A percentile compares a stretch with the other conserved stretches of the same genome.
Evolutionary conservation across 106 monocot species (phyloP).

Genomic region (Dioscorea zingiberensis): DNA sequence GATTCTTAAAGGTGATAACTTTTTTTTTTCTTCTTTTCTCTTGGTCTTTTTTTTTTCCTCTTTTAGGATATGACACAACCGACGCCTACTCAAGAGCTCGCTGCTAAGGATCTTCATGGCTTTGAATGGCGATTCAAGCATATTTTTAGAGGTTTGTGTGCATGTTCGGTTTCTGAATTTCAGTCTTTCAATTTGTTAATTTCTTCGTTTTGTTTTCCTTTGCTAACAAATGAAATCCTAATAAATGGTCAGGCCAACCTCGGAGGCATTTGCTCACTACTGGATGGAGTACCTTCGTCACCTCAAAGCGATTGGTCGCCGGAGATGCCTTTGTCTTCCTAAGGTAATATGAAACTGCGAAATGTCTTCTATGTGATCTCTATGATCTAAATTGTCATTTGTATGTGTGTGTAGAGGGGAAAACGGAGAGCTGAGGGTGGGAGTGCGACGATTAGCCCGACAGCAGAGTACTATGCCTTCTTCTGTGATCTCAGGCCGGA

Average conservation of each 20-base stretch:
- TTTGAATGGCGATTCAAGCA: conserved; percentile 67
- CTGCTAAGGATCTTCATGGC: conserved; percentile 48
- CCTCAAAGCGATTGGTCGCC: conserved; percentile 57
- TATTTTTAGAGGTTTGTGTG: conserved; percentile 40
- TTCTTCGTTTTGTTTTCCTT: too few species aligned
- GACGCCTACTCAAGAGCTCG: conserved; percentile 48
- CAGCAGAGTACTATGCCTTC: conserved; percentile 52
- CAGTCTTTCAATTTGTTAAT: too few species aligned
- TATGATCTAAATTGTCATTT: too few species aligned
- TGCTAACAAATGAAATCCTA: too few species aligned
- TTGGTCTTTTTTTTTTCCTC: too few species aligned
- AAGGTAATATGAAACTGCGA: conserved; percentile 18
- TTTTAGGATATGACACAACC: conserved; percentile 11
- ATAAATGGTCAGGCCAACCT: too few species aligned
- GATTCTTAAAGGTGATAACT: too few species aligned
- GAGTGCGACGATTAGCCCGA: conserved; percentile 46
- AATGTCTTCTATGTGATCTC: too few species aligned
- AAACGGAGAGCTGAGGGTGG: conserved; percentile 62
- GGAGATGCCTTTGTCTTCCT: conserved; percentile 72
- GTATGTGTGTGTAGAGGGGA: conserved; percentile 32
- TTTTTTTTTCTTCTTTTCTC: conserved; percentile 6
- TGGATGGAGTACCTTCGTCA: conserved; percentile 80
- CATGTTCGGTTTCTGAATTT: too few species aligned
- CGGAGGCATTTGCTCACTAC: conserved; percentile 39
- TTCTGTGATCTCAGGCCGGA: conserved; percentile 71